Evolutionary conservation across 2,329 filamentous ascomycete genomes (phyloP), one percentile per base, ranked within the genome.

Genomic region (Berkeleyomyces basicola): DNA sequence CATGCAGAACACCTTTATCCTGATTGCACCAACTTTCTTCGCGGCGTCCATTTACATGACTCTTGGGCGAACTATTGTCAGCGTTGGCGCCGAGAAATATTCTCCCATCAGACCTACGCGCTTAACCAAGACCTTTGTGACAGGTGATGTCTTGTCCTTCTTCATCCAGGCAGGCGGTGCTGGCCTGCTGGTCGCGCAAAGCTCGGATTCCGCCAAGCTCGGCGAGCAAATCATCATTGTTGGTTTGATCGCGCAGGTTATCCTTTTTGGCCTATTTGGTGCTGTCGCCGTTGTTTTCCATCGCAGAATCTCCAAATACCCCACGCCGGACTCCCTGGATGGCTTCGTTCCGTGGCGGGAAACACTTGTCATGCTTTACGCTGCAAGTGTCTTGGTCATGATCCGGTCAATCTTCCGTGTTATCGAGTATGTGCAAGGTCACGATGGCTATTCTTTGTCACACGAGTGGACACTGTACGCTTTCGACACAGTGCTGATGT

Each of bases 91-190:
- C 36, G 70, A 74, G 61, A 60, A 66, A 0, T 70, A 70, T 61
- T 72, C 72, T 1, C 59, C 74, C 40, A 69, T 76, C 23, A 69
- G 65, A 5, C 66, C 70, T 16, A 65, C 64, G 6, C 77, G 76
- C 74, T 69, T 83, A 4, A 82, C 80, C 2, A 78, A 75, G 61
- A 72, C 78, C 43, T 84, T 84, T 64, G 80, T 84, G 3, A 59
- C 69, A 5, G 79, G 80, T 42, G 81, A 84, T 66, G 68, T 82
- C 3, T 58, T 81, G 4, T 78, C 77, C 1, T 79, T 84, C 67
- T 40, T 76, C 2, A 69, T 82, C 2, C 81, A 83, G 68, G 72
- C 72, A 11, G 71, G 71, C 37, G 78, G 78, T 14, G 74, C 71
- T 11, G 74, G 74, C 1, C 66, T 78, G 59, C 63, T 65, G 57